These are phyloP conservation scores for Hypoxylon intermedium DNA, from an alignment of 495 filamentous ascomycete species.

Conservation along the genomic window DNA sequence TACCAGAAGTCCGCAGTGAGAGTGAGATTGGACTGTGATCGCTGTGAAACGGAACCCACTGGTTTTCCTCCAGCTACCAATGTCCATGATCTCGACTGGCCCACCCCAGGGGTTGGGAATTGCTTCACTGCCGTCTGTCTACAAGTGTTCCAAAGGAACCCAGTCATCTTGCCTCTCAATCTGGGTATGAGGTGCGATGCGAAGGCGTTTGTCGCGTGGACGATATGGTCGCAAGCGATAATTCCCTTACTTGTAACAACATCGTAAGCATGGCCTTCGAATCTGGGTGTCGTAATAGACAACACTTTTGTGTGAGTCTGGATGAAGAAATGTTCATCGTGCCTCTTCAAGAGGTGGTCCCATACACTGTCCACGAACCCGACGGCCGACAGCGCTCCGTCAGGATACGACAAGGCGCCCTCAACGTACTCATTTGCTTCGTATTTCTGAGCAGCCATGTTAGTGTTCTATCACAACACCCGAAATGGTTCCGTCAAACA, in stretches of 20 bases:
- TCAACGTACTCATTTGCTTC: conserved; percentile 31
- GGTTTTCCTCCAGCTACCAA: conserved; percentile 34
- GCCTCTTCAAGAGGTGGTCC: conserved; percentile 40
- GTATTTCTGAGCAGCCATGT: conserved; percentile 30
- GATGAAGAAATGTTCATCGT: conserved; percentile 42
- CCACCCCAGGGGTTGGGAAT: conserved; percentile 19
- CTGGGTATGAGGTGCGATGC: conserved; percentile 55
- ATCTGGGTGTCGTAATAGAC: conserved; percentile 1
- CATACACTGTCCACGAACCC: conserved; percentile 53
- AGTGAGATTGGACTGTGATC: conserved; percentile 40
- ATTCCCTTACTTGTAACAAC: conserved; percentile 46
- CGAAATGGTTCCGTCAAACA: not conserved
- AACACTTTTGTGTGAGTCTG: conserved; percentile 49
- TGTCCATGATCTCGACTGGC: conserved; percentile 37
- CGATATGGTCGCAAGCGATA: conserved; percentile 48
- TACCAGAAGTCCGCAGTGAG: conserved; percentile 48
- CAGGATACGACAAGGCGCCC: conserved; percentile 48
- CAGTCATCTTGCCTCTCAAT: conserved; percentile 52
- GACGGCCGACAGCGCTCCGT: conserved; percentile 55
- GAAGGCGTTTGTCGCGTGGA: conserved; percentile 61
- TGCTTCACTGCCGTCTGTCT: conserved; percentile 42
- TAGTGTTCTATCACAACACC: not conserved
- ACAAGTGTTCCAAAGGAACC: conserved; percentile 57
- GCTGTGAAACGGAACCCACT: too few species aligned
- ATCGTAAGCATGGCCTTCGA: conserved; percentile 33